phyloP scores from a whole-genome alignment of 2,329 filamentous ascomycete genomes.

The Penicillium rolfsii region DNA sequence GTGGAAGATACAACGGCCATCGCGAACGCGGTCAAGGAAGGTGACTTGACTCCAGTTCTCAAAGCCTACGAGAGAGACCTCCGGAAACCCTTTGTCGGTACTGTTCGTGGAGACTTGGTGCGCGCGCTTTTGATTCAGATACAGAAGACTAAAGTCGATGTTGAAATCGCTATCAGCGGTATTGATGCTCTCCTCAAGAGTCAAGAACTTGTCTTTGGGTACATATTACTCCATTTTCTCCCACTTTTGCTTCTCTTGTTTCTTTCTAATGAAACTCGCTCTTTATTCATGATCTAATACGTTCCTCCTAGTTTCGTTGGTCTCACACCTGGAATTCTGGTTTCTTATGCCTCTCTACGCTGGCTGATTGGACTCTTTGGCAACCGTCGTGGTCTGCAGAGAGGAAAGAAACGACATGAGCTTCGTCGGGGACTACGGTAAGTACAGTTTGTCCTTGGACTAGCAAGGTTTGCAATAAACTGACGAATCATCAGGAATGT shows the following conservation, averaged over 20 bases:
- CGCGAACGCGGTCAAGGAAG: constrained; percentile 78
- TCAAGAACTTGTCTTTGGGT: constrained; percentile 91
- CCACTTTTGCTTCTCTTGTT: neutral
- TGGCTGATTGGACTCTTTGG: constrained; percentile 74
- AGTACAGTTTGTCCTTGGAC: neutral
- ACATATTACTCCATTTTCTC: constrained; percentile 15
- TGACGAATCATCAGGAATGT: constrained; percentile 64
- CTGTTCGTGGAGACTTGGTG: constrained; percentile 82
- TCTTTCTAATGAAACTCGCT: neutral
- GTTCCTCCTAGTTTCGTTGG: constrained; percentile 71
- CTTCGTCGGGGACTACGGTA: constrained; percentile 76
- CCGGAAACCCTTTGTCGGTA: constrained; percentile 77
- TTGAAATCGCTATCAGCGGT: constrained; percentile 92
- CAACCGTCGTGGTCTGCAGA: constrained; percentile 68
- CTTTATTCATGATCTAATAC: constrained; percentile 16
- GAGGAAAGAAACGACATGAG: constrained; percentile 67
- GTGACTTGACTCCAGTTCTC: constrained; percentile 89
- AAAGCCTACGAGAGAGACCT: constrained; percentile 90
- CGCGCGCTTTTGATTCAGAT: constrained; percentile 92
- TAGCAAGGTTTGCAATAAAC: neutral
- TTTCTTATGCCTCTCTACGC: constrained; percentile 72
- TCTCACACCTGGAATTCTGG: constrained; percentile 87
- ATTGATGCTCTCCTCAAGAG: constrained; percentile 94
- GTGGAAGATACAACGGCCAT: constrained; percentile 71
- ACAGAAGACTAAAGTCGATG: constrained; percentile 98